These are phyloP conservation scores for Wickerhamiella azyma DNA, from an alignment of 805 yeast genomes.

Conservation along the genomic window DNA sequence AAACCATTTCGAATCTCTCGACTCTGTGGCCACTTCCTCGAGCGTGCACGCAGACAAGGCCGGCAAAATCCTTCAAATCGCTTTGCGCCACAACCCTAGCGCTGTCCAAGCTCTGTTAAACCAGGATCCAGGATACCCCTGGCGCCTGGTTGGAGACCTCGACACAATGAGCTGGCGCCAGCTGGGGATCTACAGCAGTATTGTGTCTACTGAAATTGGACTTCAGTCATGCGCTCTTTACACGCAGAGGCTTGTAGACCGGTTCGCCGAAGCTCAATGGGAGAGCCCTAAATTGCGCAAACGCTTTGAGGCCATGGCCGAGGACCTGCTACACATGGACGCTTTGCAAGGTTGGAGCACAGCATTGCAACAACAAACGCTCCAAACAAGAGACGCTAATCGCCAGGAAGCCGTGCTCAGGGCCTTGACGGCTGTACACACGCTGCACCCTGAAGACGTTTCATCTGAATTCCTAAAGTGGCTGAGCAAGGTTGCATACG, in stretches of 20 bases:
- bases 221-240: constrained; percentile 18
- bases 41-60: constrained; percentile 33
- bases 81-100: constrained; percentile 61
- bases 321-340: constrained; percentile 2
- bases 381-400: not conserved
- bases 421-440: not conserved
- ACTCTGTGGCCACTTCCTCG: constrained; percentile 12
- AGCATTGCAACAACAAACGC: not conserved
- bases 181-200: constrained; percentile 10
- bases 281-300: not conserved
- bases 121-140: constrained; percentile 4
- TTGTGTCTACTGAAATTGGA: constrained; percentile 12
- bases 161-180: constrained; percentile 11
- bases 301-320: constrained; percentile 6
- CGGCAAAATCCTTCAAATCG: constrained; percentile 47
- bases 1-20: constrained; percentile 19
- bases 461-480: constrained; percentile 2
- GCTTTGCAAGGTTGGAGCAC: not conserved
- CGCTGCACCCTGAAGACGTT: not conserved
- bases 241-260: constrained; percentile 11
- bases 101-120: constrained; percentile 26
- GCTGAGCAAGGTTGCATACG: constrained; percentile 2
- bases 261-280: constrained; percentile 6
- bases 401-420: not conserved
- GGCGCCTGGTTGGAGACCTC: constrained; percentile 1